Percentiles rank a stretch among this genome's conserved stretches.
phyloP scores from a whole-genome alignment of 331 rosid species.

The Malus hybrid region DNA sequence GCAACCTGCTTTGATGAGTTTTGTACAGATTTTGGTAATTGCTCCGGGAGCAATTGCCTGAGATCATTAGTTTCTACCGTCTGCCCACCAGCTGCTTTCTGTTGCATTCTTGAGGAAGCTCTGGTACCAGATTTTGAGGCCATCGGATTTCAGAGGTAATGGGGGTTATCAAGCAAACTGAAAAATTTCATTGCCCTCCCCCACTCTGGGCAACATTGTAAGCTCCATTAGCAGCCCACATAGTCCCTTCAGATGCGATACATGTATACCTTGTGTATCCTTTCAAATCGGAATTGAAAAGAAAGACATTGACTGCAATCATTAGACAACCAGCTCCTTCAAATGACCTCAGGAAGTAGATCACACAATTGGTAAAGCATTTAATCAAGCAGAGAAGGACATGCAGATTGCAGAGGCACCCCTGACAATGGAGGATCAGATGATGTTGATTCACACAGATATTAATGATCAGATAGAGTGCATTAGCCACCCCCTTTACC shows the following conservation, averaged over 20 bases:
- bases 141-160: conserved; percentile 35
- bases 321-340: conserved; percentile 8
- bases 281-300: conserved; percentile 4
- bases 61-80: conserved; percentile 32
- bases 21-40: conserved; percentile 31
- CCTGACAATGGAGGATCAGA: conserved; percentile 13
- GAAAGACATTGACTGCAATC: not conserved
- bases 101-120: conserved; percentile 41
- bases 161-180: conserved; percentile 27
- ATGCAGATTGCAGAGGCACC: conserved; percentile 19
- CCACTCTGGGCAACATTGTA: conserved; percentile 18
- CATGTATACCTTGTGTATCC: not conserved
- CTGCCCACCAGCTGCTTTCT: conserved; percentile 34
- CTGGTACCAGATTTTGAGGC: conserved; percentile 58
- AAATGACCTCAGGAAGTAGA: conserved; percentile 1
- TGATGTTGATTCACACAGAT: not conserved
- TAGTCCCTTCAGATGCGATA: not conserved
- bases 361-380: conserved; percentile 11
- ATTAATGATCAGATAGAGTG: not conserved
- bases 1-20: conserved; percentile 33
- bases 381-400: conserved; percentile 11
- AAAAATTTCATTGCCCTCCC: conserved; percentile 21
- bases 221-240: conserved; percentile 19
- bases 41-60: conserved; percentile 27
- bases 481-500: not conserved